Evolutionary conservation across 495 filamentous ascomycete genomes (phyloP), one percentile per base, ranked within the genome.

Genomic region (Lophiostoma macrostomum): DNA sequence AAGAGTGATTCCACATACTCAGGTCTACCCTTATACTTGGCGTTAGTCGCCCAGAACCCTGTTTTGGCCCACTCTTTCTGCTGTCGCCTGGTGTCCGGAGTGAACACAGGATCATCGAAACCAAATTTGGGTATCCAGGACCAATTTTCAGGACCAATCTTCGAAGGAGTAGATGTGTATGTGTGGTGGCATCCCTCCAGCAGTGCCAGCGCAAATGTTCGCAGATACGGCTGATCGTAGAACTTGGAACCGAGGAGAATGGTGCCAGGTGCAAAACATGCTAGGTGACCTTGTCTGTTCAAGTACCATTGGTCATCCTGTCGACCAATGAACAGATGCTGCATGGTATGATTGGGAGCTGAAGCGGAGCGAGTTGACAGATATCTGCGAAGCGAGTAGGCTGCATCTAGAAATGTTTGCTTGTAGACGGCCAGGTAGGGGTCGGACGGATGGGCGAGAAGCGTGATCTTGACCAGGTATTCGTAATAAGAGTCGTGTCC

Each of bases 1-100:
- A 69, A 69, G 14, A 69, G 27, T 22, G 43, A 55, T 38, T 68
- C 67, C 12, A 68, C 56, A 25, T 66, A 64, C 35, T 69, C 65
- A 5, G 67, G 67, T 0, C 65, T 60, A n/a, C 64, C 55, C 20
- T 49, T 42, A 55, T 60, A 67, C 13, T 28, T n/a, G 3, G 57
- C 13, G 29, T 67, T 40, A 1, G 50, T 36, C 7, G 44, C 32
- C 63, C 63, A 68, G 38, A 59, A 62, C 25, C 58, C 63, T n/a
- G 19, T 12, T 16, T 36, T 31, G n/a, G 30, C 25, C 46, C 63
- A 45, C 31, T 68, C 53, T 1, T 28, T 14, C 20, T 32, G 16
- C 31, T 52, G 36, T 0, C 51, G 35, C 10, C 34, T 19, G 30
- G 53, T 58, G 23, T 32, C 2, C 13, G 66, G 66, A 12, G 20